These are phyloP conservation scores for Aureobasidium leucospermi DNA, from an alignment of 2,329 filamentous ascomycete genomes.

Conservation along the genomic window DNA sequence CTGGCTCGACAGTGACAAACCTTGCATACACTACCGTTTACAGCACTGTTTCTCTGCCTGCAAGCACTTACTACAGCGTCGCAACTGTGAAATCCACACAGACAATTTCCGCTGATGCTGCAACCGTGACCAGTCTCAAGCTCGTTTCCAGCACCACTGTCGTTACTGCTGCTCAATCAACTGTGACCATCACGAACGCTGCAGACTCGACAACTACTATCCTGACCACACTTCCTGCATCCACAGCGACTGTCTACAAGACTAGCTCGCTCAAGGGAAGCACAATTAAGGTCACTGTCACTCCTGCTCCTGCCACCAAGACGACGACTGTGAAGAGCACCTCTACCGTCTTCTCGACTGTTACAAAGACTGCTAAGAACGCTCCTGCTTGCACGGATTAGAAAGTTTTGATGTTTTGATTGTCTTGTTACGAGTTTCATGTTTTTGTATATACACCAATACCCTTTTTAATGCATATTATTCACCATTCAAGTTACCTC, in stretches of 20 bases:
- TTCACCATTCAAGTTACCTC: neutral
- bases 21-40: conserved; percentile 8
- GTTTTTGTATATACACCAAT: neutral
- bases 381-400: conserved; percentile 17
- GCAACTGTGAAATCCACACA: conserved; percentile 14
- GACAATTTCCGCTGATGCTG: neutral
- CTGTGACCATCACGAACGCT: conserved; percentile 13
- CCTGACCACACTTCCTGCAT: conserved; percentile 21
- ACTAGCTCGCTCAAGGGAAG: conserved; percentile 13
- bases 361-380: conserved; percentile 19
- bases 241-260: conserved; percentile 16
- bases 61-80: conserved; percentile 18
- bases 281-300: conserved; percentile 14
- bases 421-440: neutral
- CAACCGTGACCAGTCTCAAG: conserved; percentile 16
- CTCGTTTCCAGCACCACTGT: conserved; percentile 17
- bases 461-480: conserved; percentile 3
- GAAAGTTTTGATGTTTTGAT: neutral
- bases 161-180: conserved; percentile 10
- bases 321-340: conserved; percentile 18
- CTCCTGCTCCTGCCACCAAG: conserved; percentile 16
- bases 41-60: conserved; percentile 10
- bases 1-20: conserved; percentile 10
- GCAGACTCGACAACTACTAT: conserved; percentile 19
- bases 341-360: conserved; percentile 16